Conservation (phyloP, 139 green algal species). For the Tetradesmus obliquus region DNA sequence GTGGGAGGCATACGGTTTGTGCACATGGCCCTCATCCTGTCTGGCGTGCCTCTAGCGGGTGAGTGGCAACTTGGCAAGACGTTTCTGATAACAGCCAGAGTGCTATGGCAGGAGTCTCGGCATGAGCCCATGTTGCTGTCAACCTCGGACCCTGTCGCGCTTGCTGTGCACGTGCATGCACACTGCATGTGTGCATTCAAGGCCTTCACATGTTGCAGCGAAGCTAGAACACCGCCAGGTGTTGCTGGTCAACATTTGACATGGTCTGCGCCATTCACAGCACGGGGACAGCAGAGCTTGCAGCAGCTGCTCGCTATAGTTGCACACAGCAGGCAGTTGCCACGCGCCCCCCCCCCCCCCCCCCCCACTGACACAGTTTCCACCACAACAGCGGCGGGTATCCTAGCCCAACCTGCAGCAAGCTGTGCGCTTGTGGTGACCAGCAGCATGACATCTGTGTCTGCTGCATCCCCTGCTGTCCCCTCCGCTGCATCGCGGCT, state of each 20-base stretch:
- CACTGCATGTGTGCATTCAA: neutral
- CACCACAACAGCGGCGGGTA: no score
- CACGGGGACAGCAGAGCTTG: no score
- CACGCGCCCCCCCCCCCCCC: neutral
- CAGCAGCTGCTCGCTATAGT: no score
- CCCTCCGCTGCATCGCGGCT: no score
- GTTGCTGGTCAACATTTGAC: no score
- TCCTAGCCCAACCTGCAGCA: no score
- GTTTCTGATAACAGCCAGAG: neutral
- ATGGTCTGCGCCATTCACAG: no score
- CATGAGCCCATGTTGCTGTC: neutral
- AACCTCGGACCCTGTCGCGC: neutral
- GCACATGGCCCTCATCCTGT: slow-evolving; percentile 38
- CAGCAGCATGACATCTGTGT: no score
- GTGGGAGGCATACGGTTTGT: slow-evolving; percentile 47
- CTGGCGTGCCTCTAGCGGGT: slow-evolving; percentile 43
- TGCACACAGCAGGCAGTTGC: no score
- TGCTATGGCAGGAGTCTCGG: neutral
- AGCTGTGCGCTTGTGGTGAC: no score
- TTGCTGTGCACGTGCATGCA: neutral
- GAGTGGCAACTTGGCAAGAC: neutral
- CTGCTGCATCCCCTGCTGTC: neutral
- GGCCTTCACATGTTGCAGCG: neutral
- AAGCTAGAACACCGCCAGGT: neutral
- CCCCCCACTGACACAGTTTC: neutral